Evolutionary conservation across 2,329 filamentous ascomycete genomes (phyloP), one percentile per base, ranked within the genome.

Genomic region (Neobulgaria alba): DNA sequence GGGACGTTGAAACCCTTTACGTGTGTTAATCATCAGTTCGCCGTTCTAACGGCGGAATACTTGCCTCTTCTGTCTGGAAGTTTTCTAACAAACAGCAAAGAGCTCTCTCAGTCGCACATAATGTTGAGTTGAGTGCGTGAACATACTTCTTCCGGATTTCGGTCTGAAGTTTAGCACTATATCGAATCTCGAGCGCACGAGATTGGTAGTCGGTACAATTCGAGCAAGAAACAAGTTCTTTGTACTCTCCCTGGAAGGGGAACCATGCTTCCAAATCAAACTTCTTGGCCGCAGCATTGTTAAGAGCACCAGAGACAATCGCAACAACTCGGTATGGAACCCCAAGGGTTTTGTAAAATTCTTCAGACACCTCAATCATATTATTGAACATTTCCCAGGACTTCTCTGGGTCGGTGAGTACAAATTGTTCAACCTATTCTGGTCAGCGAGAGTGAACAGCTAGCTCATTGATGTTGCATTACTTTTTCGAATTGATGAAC

Each of bases 131-230:
- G 46, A 95, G 71, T 30, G 85, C 86, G 65, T 98, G 92, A 29
- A 94, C 89, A 61, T 95, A 98, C 52, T 87, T 82, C 76, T 96
- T 98, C 63, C 82, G 82, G 43, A 75, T 72, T 51, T 89, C 86
- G 19, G 81, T 89, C 63, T 85, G 80, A 61, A 82, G 85, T 74
- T 95, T 96, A 46, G 79, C 73, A 35, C 92, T 90, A 57, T 82
- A 95, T 44, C 92, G 78, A 55, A 98, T 94, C 64, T 96, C 90
- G 10, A 98, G 74, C 53, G 88, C 89, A 42, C 92, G 77, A 17
- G 87, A 88, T 70, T 98, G 92, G 70, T 96, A 96, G 62, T 96
- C 90, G 33, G 87, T 94, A 71, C 92, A 98, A 68, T 98, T 98
- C 47, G 87, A 94, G 74, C 89, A 95, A 15, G 86, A 94, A 37